phyloP scores from a whole-genome alignment of 176 grass and related monocot species.

The Eremochloa ophiuroides region DNA sequence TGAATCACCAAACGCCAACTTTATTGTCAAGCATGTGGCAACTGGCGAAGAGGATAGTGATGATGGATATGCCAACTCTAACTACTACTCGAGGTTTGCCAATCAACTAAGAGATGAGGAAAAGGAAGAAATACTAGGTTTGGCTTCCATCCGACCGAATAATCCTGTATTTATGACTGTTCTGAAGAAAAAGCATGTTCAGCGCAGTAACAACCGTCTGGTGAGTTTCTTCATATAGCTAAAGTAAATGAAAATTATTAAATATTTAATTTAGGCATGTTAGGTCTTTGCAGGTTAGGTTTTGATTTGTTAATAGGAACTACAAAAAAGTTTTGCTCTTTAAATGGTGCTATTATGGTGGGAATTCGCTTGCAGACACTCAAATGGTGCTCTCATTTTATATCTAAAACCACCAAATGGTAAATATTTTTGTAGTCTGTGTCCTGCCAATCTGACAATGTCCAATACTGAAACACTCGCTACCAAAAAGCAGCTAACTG shows the following conservation, averaged over 20 bases:
- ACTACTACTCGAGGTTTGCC: neutral
- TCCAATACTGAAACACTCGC: neutral
- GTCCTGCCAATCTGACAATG: neutral
- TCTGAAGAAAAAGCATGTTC: neutral
- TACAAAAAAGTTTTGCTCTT: neutral
- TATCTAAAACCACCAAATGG: neutral
- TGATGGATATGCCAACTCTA: neutral
- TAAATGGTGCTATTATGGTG: neutral
- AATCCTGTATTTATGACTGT: constrained; percentile 46
- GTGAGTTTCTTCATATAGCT: constrained; percentile 10
- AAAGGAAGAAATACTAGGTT: neutral
- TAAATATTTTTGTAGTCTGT: neutral
- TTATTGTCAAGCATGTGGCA: neutral
- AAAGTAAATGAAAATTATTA: neutral
- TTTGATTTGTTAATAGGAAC: neutral
- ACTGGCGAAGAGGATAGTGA: constrained; percentile 16
- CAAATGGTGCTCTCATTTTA: neutral
- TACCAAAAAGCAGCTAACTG: neutral
- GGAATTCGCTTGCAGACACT: neutral
- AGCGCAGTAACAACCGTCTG: neutral
- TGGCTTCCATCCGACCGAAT: constrained; percentile 6
- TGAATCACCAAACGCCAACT: constrained; percentile 1
- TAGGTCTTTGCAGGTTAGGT: neutral
- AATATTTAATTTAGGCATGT: neutral
- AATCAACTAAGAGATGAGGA: neutral